Evolutionary conservation across 75 land plant genomes (phyloP).

Genomic region (Ceratopteris richardii): DNA sequence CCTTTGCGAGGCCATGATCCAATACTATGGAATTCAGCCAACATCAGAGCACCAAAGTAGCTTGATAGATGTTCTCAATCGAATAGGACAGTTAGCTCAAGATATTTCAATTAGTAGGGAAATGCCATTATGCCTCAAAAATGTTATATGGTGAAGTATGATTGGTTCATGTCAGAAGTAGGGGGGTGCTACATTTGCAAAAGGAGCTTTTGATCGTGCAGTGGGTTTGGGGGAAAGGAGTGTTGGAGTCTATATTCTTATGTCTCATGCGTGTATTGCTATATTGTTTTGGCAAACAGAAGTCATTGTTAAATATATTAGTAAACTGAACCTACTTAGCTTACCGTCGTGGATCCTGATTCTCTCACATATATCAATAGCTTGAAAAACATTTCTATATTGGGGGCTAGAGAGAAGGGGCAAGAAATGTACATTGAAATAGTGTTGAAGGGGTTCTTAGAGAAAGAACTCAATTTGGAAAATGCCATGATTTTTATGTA

Average conservation of each 20-base stretch:
- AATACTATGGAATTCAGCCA: slow-evolving; percentile 16
- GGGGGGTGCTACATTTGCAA: slow-evolving; percentile 11
- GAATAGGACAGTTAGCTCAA: slow-evolving; percentile 25
- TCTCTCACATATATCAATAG: no score
- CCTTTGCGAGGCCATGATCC: slow-evolving; percentile 15
- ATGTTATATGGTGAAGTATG: slow-evolving; percentile 23
- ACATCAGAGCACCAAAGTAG: slow-evolving; percentile 32
- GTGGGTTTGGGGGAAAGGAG: slow-evolving; percentile 19
- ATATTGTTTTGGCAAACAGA: no score
- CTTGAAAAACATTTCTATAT: no score
- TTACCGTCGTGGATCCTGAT: no score
- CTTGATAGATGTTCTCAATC: slow-evolving; percentile 36
- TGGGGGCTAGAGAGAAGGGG: no score
- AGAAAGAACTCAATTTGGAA: no score
- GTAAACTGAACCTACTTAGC: no score
- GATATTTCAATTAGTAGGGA: slow-evolving; percentile 8
- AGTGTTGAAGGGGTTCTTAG: no score
- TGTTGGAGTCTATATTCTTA: slow-evolving; percentile 12
- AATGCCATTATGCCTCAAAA: slow-evolving; percentile 29
- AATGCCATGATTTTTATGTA: no score
- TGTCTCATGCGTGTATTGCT: no score
- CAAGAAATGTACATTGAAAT: no score
- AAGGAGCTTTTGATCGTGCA: slow-evolving; percentile 6
- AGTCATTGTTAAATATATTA: no score
- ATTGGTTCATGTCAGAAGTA: slow-evolving; percentile 15